Evolutionary conservation across 1,139 yeast species (phyloP), one percentile per base, ranked within the genome.

Genomic region (Geotrichum europaeum): DNA sequence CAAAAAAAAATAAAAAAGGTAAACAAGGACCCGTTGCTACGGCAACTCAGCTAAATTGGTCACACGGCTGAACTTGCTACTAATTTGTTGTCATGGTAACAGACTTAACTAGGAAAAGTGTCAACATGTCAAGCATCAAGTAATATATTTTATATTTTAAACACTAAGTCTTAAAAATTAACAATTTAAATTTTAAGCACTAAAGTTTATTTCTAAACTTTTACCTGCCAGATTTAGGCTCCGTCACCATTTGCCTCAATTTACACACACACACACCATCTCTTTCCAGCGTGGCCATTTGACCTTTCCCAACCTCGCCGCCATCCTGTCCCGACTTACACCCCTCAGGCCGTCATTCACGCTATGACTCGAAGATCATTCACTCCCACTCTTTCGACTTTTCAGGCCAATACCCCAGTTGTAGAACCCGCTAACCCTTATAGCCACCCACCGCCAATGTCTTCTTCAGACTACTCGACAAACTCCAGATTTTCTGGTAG

Each of bases 291-390:
- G 47, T 40, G 47, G 47, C 47, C 47, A 40, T 40, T 40, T 40
- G 47, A 40, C 20, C n/a, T 40, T 40, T 40, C 47, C 18, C 47
- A 40, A 40, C 20, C 47, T 15, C 18, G 47, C 47, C 22, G 47
- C 47, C 47, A 40, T n/a, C 3, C 47, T n/a, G 47, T 40, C 47
- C 47, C 47, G 47, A 40, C 47, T 10, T 4, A n/a, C 47, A n/a
- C 20, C 20, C 18, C 18, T 18, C 47, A 40, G 47, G 47, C n/a
- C 20, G 10, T 40, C 47, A 40, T 40, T n/a, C 47, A 40, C 47
- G 22, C 24, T 36, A 55, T 55, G 58, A 55, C 58, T 40, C 53
- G 58, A 22, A 53, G 58, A 32, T 50, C 58, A 9, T 55, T 36
- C 20, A 55, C 58, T 12, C 58, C 58, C 15, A 50, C 58, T 12